Base-by-base conservation (phyloP, 306 rosid species). In the Ormosia emarginata region DNA sequence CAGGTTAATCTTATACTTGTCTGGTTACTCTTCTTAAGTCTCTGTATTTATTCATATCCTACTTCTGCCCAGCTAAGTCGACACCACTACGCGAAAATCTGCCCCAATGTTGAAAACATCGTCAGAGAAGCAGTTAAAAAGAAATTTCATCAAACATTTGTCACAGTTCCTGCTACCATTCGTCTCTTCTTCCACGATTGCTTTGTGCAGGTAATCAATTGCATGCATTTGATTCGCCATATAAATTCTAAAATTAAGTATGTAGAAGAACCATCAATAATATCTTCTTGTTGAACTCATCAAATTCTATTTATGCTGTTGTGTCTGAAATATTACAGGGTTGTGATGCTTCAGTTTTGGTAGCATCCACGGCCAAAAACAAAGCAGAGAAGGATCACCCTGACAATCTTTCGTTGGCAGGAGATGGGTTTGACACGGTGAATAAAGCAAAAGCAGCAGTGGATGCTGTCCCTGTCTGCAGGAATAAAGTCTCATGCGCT, bases 181-280 rank as follows among this genome's bases (percentile, higher is more conserved):
- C 98, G 99, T 46, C 98, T 95, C 87, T 92, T 92, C 83, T 95
- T 95, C 89, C 99, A 95, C 2, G 99, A 93, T 69, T 95, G 99
- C 84, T 85, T 92, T 34, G 98, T 95, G 24, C 88, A 86, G 86
- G 99, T 93, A 87, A 59, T 39, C 7, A 34, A 32, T 66, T 32
- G 3, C 40, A 75, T 44, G 78, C 80, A 72, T 66, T 53, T 32
- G 7, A 52, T 52, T 59, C 18, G 14, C 44, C 52, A 11, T 17
- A 30, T 40, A 37, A 29, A 57, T 24, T 36, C 37, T 2, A 3
- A 29, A 58, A 58, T 7, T 5, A 58, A 6, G 1, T 1, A 7
- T 4, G 15, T 1, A 55, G 30, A n/a, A 56, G 33, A 17, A 18
- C 33, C 32, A 11, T 17, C 55, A 10, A 67, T 5, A 17, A 3